Evolutionary conservation across 495 filamentous ascomycete genomes (phyloP).

Genomic region (Clohesyomyces aquaticus): DNA sequence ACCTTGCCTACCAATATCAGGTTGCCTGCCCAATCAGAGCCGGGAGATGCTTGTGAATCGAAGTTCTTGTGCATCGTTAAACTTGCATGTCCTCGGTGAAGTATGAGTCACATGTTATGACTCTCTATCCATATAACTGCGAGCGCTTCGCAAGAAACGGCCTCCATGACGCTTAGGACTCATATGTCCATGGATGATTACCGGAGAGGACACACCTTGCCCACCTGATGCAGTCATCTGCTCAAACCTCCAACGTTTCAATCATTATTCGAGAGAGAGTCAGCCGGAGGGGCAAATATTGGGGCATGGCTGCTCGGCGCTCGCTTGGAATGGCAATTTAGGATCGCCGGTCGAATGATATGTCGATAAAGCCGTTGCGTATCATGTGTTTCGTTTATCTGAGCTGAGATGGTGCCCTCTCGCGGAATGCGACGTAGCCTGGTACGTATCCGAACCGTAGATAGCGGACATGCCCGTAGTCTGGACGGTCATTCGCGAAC

Average conservation of each 20-base stretch:
- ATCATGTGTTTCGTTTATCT: conserved; percentile 24
- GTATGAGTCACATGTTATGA: conserved; percentile 5
- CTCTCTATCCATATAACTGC: not conserved
- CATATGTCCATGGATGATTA: conserved; percentile 20
- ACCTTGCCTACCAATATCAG: not conserved
- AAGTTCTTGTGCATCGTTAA: not conserved
- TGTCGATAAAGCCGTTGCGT: conserved; percentile 9
- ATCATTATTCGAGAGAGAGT: conserved; percentile 3
- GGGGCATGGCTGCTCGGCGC: too few species aligned
- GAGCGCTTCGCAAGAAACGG: not conserved
- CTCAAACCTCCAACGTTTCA: conserved; percentile 20
- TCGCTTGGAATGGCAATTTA: conserved; percentile 18
- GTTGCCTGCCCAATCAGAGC: not conserved
- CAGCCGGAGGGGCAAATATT: conserved; percentile 30
- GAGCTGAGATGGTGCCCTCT: not conserved
- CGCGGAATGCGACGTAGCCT: conserved; percentile 2
- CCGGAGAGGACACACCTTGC: not conserved
- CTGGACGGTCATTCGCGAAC: conserved; percentile 13
- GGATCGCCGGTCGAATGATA: conserved; percentile 25
- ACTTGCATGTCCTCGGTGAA: not conserved
- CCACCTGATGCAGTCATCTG: conserved; percentile 21
- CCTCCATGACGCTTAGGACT: not conserved
- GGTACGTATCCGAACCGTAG: not conserved
- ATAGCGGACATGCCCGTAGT: not conserved
- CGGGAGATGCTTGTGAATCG: not conserved